A percentile compares a stretch with the other conserved stretches of the same genome.
Conservation (phyloP, 306 rosid genomes). For the Fragaria iinumae region DNA sequence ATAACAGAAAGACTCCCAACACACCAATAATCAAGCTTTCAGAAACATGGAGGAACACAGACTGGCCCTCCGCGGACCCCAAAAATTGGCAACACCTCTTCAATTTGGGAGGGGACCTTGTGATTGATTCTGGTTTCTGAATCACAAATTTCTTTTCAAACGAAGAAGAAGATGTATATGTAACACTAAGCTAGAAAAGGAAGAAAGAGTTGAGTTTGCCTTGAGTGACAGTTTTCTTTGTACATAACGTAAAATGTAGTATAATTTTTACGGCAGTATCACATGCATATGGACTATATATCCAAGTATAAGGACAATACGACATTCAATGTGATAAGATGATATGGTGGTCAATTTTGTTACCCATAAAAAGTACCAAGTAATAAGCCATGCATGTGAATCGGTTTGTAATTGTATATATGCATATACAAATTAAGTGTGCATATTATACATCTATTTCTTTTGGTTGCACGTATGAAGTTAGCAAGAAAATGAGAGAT, state of each 20-base stretch:
- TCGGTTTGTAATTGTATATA: neutral
- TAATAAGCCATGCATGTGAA: slow-evolving; percentile 19
- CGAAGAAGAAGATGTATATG: slow-evolving; percentile 4
- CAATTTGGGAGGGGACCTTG: slow-evolving; percentile 6
- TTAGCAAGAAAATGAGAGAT: no score
- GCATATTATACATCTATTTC: neutral
- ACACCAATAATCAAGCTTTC: slow-evolving; percentile 6
- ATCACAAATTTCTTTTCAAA: slow-evolving; percentile 10
- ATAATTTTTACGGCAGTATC: slow-evolving; percentile 16
- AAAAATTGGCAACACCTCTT: slow-evolving; percentile 21
- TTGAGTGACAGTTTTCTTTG: neutral
- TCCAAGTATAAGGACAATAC: slow-evolving; percentile 19
- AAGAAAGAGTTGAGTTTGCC: slow-evolving; percentile 2
- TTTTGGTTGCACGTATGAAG: neutral
- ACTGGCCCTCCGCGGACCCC: slow-evolving; percentile 28
- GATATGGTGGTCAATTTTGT: slow-evolving; percentile 23
- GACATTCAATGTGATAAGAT: slow-evolving; percentile 27
- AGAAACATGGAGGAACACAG: slow-evolving; percentile 11
- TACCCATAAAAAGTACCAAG: slow-evolving; percentile 10
- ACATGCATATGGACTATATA: slow-evolving; percentile 22
- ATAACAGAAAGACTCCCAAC: neutral
- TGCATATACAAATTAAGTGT: neutral
- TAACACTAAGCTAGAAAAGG: neutral
- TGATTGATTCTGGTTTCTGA: neutral
- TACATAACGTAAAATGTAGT: neutral